phyloP scores from a whole-genome alignment of 805 yeast genomes.

The Ogataea nitratoaversa region DNA sequence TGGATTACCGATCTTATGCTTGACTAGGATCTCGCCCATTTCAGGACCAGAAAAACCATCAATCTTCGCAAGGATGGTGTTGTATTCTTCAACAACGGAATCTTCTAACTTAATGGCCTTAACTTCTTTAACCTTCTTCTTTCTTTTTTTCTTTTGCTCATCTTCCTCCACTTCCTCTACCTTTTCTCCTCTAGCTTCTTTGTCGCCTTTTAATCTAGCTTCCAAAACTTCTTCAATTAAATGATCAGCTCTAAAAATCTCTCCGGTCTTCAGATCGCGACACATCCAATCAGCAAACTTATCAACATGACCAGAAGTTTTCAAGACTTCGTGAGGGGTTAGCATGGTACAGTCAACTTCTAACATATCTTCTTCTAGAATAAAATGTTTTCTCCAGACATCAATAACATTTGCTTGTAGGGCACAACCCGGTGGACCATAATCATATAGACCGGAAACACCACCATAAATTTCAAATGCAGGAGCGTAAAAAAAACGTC shows the following conservation, averaged over 20 bases:
- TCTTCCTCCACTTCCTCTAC: constrained; percentile 66
- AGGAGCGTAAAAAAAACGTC: constrained; percentile 97
- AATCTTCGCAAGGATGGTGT: constrained; percentile 82
- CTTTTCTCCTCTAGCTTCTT: constrained; percentile 87
- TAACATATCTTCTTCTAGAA: constrained; percentile 96
- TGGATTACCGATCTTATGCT: constrained; percentile 86
- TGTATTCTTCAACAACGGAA: constrained; percentile 72
- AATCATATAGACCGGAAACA: constrained; percentile 95
- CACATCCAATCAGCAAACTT: constrained; percentile 99
- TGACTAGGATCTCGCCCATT: constrained; percentile 81
- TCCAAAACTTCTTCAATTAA: constrained; percentile 96
- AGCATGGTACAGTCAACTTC: constrained; percentile 98
- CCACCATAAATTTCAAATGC: constrained; percentile 98
- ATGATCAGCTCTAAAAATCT: constrained; percentile 98
- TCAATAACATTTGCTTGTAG: constrained; percentile 94
- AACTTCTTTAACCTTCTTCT: constrained; percentile 95
- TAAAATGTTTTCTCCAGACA: constrained; percentile 95
- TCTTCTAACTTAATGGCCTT: constrained; percentile 85
- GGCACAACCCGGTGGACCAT: constrained; percentile 99
- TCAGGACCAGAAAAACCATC: constrained; percentile 94
- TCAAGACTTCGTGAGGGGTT: constrained; percentile 95
- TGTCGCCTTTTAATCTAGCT: constrained; percentile 93
- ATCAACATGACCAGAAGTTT: constrained; percentile 99
- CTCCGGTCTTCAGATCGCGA: constrained; percentile 91
- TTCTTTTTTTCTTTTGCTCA: constrained; percentile 80